Evolutionary conservation across 495 filamentous ascomycete genomes (phyloP).

Genomic region (Aspergillus wentii): DNA sequence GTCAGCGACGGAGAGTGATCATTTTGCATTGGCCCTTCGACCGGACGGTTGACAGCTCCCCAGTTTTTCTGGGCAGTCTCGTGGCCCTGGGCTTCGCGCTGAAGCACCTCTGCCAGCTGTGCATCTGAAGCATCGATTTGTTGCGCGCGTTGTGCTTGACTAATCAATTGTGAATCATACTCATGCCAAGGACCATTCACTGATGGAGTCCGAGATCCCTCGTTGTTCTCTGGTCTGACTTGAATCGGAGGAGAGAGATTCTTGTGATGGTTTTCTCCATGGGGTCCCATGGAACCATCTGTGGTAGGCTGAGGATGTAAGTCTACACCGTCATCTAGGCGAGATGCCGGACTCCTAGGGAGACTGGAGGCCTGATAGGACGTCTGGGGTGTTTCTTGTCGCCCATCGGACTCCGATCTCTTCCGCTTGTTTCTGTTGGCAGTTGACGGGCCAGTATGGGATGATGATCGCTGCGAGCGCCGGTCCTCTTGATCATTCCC

Average conservation of each 20-base stretch:
- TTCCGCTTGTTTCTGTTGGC: slow-evolving; percentile 33
- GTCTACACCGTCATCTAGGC: slow-evolving; percentile 12
- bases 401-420: slow-evolving; percentile 34
- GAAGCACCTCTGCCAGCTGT: slow-evolving; percentile 45
- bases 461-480: slow-evolving; percentile 22
- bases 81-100: slow-evolving; percentile 42
- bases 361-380: slow-evolving; percentile 6
- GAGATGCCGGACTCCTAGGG: slow-evolving; percentile 16
- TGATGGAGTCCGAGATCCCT: slow-evolving; percentile 21
- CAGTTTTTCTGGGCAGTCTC: slow-evolving; percentile 28
- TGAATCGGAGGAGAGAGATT: slow-evolving; percentile 19
- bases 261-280: slow-evolving; percentile 17
- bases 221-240: slow-evolving; percentile 26
- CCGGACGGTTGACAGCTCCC: slow-evolving; percentile 23
- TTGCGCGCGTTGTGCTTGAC: slow-evolving; percentile 39
- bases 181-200: slow-evolving; percentile 35
- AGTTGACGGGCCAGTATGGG: slow-evolving; percentile 14
- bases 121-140: slow-evolving; percentile 48
- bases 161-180: slow-evolving; percentile 37
- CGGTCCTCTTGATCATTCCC: slow-evolving; percentile 19
- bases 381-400: slow-evolving; percentile 12
- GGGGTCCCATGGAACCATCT: slow-evolving; percentile 7
- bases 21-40: slow-evolving; percentile 24
- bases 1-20: slow-evolving; percentile 31
- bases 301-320: slow-evolving; percentile 6